Base-by-base conservation (phyloP, 2,329 filamentous ascomycete species). In the Catunica adiposa region DNA sequence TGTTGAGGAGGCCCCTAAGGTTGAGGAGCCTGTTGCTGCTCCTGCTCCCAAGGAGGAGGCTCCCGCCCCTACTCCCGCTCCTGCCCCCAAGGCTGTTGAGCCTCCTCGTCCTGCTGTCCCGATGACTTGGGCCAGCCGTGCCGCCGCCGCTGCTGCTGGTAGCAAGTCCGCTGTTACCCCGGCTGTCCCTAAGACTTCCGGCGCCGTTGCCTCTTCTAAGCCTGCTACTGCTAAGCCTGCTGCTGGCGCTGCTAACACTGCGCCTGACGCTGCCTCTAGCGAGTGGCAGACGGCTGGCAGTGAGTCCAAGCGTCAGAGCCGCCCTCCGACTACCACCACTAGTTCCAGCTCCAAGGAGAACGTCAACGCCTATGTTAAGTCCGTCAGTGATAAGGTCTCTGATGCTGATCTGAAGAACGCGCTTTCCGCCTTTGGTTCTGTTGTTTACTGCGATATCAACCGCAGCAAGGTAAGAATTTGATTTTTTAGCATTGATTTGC, bases 241-340 rank as follows among this genome's bases (percentile, higher is more conserved):
- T 51, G 26, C 56, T 26, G 1, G 34, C 40, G 31, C 46, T 34
- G 26, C 52, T 38, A 40, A 37, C 14, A 5, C 48, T 20, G 62
- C 69, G 51, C 63, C 68, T 52, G 61, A 70, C 50, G 63, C 72
- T 51, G 61, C 71, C 52, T 59, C 70, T 37, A 71, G 76, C 58
- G 87, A 86, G 65, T 98, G 92, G 92, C 90, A 95, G 69, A 90
- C 86, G 51, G 90, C 86, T 56, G 83, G 84, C 57, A 78, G 81
- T 56, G 85, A 94, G 69, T 84, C 84, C 63, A 92, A 92, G 75
- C 83, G 87, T 66, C 86, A 92, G 67, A 83, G 82, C 64, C 81
- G 87, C 60, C 79, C 78, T 53, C 83, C 86, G 68, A 79, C 82
- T 55, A 74, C 80, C 62, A 74, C 80, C 56, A 73, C 73, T 53